Evolutionary conservation across 768 basidiomycete species (phyloP).

Genomic region (Tubosaeta sp.): DNA sequence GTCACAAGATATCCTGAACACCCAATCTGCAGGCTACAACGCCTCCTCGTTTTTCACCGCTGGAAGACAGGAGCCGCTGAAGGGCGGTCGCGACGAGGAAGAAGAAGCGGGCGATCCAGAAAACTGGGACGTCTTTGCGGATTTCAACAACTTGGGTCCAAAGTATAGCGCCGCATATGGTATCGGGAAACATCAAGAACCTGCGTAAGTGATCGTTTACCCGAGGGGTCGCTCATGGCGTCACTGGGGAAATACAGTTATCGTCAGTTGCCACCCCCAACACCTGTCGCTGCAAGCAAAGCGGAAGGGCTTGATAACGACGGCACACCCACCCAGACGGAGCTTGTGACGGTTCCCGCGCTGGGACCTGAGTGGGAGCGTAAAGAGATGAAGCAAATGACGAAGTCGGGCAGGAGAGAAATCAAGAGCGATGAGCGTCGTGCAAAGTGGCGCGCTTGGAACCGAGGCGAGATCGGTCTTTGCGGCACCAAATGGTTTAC

Average conservation of each 20-base stretch:
- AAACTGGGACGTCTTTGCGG: constrained; percentile 80
- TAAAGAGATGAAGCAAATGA: constrained; percentile 73
- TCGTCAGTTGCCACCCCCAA: constrained; percentile 37
- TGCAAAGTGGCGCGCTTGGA: constrained; percentile 71
- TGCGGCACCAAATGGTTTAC: constrained; percentile 76
- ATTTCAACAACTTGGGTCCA: constrained; percentile 85
- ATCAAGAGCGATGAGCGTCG: constrained; percentile 48
- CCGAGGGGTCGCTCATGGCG: constrained; percentile 4
- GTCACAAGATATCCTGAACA: constrained; percentile 47
- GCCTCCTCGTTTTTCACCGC: constrained; percentile 60
- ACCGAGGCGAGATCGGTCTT: constrained; percentile 71
- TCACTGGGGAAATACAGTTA: constrained; percentile 32
- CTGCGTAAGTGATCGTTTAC: constrained; percentile 40
- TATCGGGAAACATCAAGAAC: constrained; percentile 32
- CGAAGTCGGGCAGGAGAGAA: constrained; percentile 65
- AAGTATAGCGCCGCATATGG: constrained; percentile 66
- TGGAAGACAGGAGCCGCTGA: constrained; percentile 72
- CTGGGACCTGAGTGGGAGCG: constrained; percentile 88
- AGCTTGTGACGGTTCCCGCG: constrained; percentile 89
- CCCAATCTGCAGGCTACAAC: constrained; percentile 71
- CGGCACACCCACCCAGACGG: constrained; percentile 49
- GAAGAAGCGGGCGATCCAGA: constrained; percentile 39
- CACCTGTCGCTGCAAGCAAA: constrained; percentile 25
- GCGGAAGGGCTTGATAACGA: constrained; percentile 34
- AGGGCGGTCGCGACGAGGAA: constrained; percentile 74